Base-by-base conservation (phyloP, 306 rosid species). In the Parietaria judaica region DNA sequence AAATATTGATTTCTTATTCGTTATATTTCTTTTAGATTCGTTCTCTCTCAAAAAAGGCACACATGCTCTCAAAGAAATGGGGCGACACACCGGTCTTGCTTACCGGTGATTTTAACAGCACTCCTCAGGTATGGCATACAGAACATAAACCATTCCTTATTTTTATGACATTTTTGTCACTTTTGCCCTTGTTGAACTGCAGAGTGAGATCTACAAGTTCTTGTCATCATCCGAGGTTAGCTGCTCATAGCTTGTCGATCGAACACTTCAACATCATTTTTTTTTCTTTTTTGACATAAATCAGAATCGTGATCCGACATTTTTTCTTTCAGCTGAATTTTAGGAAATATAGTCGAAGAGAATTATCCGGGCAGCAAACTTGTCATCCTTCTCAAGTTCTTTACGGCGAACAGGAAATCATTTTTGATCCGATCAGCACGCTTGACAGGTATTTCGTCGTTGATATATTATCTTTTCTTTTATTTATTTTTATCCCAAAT, bases 151-250 rank as follows among this genome's bases (percentile, higher is more conserved):
- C 50, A 46, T 36, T 13, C 14, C 8, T 41, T 58, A 44, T 54
- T n/a, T 8, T 11, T 45, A 12, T 58, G 36, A 35, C 43, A 51
- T 48, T 49, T 36, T 53, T 62, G 61, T 66, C 72, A 43, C 58
- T 31, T 31, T 55, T 64, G 52, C 34, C 9, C 70, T 64, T 14
- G 66, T 70, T 4, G 31, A 48, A 76, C 68, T 72, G 71, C 95
- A 85, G 97, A 87, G 97, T 81, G 91, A 89, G 65, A 83, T 90
- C 76, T 90, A 91, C 84, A 76, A 87, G 78, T 87, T 87, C 74
- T 68, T 85, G 79, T 83, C 87, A 51, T 81, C 87, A 38, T 85
- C 95, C n/a, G 77, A 90, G 89, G 97, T 87, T 69, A 80, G 64
- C 71, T 36, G 41, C 65, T 51, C 79, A 35, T 23, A 61, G 38